Evolutionary conservation across 495 filamentous ascomycete species (phyloP), one percentile per base, ranked within the genome.

Genomic region (Hypoxylon cercidicola): DNA sequence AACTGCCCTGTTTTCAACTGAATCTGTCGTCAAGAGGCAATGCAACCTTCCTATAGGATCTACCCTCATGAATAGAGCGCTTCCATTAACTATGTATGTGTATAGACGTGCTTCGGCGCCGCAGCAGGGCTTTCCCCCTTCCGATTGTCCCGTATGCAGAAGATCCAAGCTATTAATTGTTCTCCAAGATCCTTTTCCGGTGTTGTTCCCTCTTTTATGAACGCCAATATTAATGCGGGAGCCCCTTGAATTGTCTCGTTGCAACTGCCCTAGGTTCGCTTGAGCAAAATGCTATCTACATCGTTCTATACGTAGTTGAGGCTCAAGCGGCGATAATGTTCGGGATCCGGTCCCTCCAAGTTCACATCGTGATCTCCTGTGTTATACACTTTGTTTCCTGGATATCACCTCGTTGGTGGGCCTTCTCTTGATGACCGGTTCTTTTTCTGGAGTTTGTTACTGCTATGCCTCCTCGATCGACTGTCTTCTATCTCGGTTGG

Each of bases 201-300:
- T 57, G 6, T 32, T 23, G 6, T 35, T 44, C 30, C 40, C 16
- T 43, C 8, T 43, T 43, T 21, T 59, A 48, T 52, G 47, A 54
- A 64, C 59, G 59, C 64, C 64, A 37, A 47, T 61, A 44, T 62
- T 54, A 46, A 68, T 63, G 49, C 59, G 40, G 46, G 16, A 13
- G 30, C 58, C 16, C 45, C 40, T 46, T 49, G 23, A 43, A 41
- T 59, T 23, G 5, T 54, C 44, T 49, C 12, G 13, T 55, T 60
- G 54, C 54, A 55, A 44, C 37, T 55, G 58, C 44, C 48, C 64
- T 55, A 58, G 37, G 35, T 59, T 55, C 64, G 58, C 64, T 39
- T 41, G 64, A 68, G 59, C 64, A 63, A 68, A 48, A 59, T 59
- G 55, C 49, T 58, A 55, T 68, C 64, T 68, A 68, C 64, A 59